Conservation (phyloP, 768 basidiomycete species). For the Pulveroboletus ravenelii region DNA sequence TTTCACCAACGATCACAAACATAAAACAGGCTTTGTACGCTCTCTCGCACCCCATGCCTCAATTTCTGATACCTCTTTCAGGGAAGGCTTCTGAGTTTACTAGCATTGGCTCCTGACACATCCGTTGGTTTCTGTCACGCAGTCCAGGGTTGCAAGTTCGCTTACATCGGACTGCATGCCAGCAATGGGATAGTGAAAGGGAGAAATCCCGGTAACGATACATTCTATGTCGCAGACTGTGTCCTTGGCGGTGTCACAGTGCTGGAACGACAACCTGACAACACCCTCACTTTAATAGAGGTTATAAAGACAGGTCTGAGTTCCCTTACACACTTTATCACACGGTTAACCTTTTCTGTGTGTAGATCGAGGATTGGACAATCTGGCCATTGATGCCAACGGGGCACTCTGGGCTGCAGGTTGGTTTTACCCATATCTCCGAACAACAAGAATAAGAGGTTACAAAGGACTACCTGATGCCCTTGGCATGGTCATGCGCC, state of each 20-base stretch:
- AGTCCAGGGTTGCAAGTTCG: constrained; percentile 57
- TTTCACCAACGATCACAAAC: constrained; percentile 64
- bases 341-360: constrained; percentile 4
- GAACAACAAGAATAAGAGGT: neutral
- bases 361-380: constrained; percentile 53
- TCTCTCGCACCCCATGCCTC: neutral
- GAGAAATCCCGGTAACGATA: constrained; percentile 42
- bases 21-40: constrained; percentile 52
- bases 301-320: constrained; percentile 46
- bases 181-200: constrained; percentile 62
- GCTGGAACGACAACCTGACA: constrained; percentile 55
- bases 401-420: constrained; percentile 64
- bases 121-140: constrained; percentile 64
- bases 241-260: constrained; percentile 44
- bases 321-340: constrained; percentile 1
- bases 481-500: constrained; percentile 32
- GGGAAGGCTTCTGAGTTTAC: constrained; percentile 20
- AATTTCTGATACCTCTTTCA: constrained; percentile 4
- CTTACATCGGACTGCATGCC: constrained; percentile 43
- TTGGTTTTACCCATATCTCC: constrained; percentile 19
- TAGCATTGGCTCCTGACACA: constrained; percentile 35
- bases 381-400: constrained; percentile 53
- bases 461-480: constrained; percentile 41
- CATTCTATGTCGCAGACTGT: constrained; percentile 54
- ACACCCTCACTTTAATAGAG: constrained; percentile 53